Evolutionary conservation across 768 basidiomycete genomes (phyloP), one percentile per base, ranked within the genome.

Genomic region (Tricholoma furcatifolium): DNA sequence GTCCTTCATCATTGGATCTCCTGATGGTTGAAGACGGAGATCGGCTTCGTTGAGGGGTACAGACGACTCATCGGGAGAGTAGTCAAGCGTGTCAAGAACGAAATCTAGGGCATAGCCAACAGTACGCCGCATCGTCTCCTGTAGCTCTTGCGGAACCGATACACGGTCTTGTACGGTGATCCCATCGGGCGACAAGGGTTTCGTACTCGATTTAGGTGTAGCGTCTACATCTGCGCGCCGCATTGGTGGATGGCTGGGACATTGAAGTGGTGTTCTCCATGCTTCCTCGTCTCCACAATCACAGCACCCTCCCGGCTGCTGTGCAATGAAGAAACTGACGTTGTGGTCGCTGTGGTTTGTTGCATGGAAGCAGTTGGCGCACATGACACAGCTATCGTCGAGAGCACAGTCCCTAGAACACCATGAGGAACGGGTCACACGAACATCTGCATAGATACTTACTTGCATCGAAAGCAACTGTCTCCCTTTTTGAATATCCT

Each of bases 381-480:
- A 98, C 23, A 98, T 75, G 10, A 97, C 93, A 61, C 89, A 95
- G 60, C 87, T 91, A 50, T 93, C 87, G 60, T 97, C 91, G 47
- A 90, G 71, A 1, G 90, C 87, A 69, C 95, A 98, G 60, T 97
- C 94, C 66, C 96, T 97, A 62, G 34, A 47, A 45, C 30, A 36
- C 51, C 27, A 14, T 42, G 34, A 44, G n/a, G 14, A n/a, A 17
- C 10, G 31, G 47, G 20, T 41, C 17, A 34, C 35, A 46, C 27
- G n/a, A 57, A 17, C 41, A 45, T 20, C 51, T n/a, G 27, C 35
- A 15, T 32, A 27, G 27, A 10, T 24, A 75, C 91, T 74, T 63
- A 93, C 93, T 91, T 91, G 88, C 93, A 96, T 45, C 93, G 80
- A 69, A 94, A 96, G 61, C 93, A 93, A 60, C 87, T 86, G 68